Evolutionary conservation across 2,329 filamentous ascomycete species (phyloP).

Genomic region (Ophiocordyceps sinensis): DNA sequence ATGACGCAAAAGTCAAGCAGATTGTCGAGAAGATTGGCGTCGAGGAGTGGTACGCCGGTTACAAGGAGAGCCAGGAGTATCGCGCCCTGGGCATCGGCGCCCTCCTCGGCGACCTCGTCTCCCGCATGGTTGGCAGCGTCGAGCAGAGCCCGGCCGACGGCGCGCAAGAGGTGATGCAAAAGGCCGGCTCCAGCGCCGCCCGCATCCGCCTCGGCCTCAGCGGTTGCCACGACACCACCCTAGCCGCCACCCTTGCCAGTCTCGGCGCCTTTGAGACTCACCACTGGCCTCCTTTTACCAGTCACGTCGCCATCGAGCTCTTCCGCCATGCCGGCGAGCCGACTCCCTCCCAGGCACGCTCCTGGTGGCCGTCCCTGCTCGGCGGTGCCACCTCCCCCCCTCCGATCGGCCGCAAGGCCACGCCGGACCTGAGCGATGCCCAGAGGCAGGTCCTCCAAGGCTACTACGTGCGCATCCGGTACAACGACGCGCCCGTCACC

Average conservation of each 20-base stretch:
- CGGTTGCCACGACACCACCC: constrained; percentile 87
- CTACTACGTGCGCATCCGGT: constrained; percentile 81
- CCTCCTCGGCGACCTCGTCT: constrained; percentile 70
- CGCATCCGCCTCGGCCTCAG: constrained; percentile 62
- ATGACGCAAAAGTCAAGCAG: constrained; percentile 55
- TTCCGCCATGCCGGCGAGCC: constrained; percentile 37
- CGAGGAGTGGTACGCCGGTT: constrained; percentile 90
- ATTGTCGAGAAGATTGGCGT: constrained; percentile 64
- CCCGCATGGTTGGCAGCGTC: constrained; percentile 54
- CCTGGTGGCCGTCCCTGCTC: constrained; percentile 13
- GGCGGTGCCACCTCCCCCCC: constrained; percentile 15
- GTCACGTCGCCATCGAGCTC: constrained; percentile 80
- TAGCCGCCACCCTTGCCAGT: constrained; percentile 64
- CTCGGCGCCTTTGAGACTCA: constrained; percentile 62
- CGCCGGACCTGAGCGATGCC: constrained; percentile 35
- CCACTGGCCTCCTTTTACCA: constrained; percentile 86
- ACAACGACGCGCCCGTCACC: constrained; percentile 72
- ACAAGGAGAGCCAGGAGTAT: constrained; percentile 73
- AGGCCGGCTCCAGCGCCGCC: constrained; percentile 10
- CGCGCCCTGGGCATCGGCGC: constrained; percentile 77
- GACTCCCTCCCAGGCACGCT: not conserved
- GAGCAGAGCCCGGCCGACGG: constrained; percentile 41
- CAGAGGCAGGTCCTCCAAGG: constrained; percentile 50
- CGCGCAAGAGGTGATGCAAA: constrained; percentile 30
- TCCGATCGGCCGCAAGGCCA: constrained; percentile 45